Percentiles rank a stretch among this genome's conserved stretches.
Conservation (phyloP, 1,284 basidiomycete genomes). For the Cerioporus squamosus region DNA sequence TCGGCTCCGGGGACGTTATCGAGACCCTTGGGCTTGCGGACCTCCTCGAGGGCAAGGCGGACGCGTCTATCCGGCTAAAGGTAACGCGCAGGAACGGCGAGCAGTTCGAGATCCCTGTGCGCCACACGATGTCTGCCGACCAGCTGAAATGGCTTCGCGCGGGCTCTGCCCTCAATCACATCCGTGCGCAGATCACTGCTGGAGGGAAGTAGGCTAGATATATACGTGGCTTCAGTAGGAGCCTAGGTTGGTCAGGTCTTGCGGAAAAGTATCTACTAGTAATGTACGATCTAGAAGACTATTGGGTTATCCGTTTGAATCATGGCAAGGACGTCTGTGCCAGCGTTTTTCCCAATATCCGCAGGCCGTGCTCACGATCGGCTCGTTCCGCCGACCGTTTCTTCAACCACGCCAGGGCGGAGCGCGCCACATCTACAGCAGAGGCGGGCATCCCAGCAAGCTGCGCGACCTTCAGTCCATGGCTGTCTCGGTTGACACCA, state of each 20-base stretch:
- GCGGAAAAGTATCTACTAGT: conserved; percentile 12
- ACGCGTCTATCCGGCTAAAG: conserved; percentile 62
- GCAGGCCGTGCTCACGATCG: neutral
- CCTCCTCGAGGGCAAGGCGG: conserved; percentile 57
- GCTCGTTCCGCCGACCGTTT: conserved; percentile 20
- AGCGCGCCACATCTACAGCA: conserved; percentile 62
- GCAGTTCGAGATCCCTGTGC: conserved; percentile 70
- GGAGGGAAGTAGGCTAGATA: neutral
- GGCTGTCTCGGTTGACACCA: conserved; percentile 91
- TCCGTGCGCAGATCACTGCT: conserved; percentile 56
- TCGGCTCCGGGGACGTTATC: conserved; percentile 79
- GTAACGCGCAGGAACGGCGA: conserved; percentile 66
- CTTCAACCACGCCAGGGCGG: conserved; percentile 49
- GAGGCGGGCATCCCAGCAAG: conserved; percentile 83
- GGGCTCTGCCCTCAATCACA: conserved; percentile 88
- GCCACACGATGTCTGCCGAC: conserved; percentile 88
- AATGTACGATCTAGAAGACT: conserved; percentile 4
- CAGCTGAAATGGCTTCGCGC: conserved; percentile 88
- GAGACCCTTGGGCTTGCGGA: conserved; percentile 60
- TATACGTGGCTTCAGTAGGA: neutral
- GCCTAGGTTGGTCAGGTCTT: neutral
- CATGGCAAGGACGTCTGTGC: neutral
- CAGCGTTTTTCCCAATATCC: neutral
- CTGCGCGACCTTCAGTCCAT: conserved; percentile 90
- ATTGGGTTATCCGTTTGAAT: neutral